Evolutionary conservation across 2,329 filamentous ascomycete genomes (phyloP).

Genomic region (Thelonectria rubi): DNA sequence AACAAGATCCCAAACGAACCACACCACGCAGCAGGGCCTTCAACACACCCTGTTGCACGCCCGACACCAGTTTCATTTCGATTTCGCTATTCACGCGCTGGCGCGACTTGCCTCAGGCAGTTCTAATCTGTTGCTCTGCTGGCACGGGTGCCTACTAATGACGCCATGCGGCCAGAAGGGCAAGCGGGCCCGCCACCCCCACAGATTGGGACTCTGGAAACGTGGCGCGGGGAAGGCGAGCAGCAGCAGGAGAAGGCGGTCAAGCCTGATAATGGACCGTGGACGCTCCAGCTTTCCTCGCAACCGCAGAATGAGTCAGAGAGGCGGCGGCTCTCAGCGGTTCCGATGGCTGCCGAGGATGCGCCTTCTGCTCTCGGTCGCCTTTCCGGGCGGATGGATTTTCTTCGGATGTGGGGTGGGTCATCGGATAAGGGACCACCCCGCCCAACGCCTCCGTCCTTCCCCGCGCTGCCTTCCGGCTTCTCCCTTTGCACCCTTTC

Average conservation of each 20-base stretch:
- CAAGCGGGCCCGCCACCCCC: constrained; percentile 9
- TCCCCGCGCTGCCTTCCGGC: constrained; percentile 9
- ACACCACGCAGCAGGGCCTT: constrained; percentile 1
- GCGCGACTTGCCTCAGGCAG: constrained; percentile 16
- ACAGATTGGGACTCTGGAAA: constrained; percentile 18
- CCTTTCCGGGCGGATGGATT: constrained; percentile 18
- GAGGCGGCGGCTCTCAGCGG: not conserved
- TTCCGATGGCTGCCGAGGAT: constrained; percentile 35
- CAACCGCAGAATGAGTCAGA: constrained; percentile 22
- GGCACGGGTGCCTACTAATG: constrained; percentile 15
- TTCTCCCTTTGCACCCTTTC: constrained; percentile 9
- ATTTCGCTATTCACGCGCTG: constrained; percentile 9
- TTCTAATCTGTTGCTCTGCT: constrained; percentile 12
- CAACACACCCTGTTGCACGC: constrained; percentile 1
- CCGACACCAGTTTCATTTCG: not conserved
- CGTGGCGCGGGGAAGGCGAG: constrained; percentile 4
- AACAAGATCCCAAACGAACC: constrained; percentile 1
- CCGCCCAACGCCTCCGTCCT: not conserved
- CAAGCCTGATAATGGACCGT: constrained; percentile 3
- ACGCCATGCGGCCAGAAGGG: constrained; percentile 17
- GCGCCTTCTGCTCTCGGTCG: constrained; percentile 4
- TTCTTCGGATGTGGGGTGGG: no score
- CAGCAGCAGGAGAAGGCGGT: not conserved
- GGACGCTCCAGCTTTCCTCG: not conserved
- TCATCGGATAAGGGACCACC: constrained; percentile 15